Conservation (phyloP, 2,329 filamentous ascomycete genomes). For the Pseudocercospora fuligena region DNA sequence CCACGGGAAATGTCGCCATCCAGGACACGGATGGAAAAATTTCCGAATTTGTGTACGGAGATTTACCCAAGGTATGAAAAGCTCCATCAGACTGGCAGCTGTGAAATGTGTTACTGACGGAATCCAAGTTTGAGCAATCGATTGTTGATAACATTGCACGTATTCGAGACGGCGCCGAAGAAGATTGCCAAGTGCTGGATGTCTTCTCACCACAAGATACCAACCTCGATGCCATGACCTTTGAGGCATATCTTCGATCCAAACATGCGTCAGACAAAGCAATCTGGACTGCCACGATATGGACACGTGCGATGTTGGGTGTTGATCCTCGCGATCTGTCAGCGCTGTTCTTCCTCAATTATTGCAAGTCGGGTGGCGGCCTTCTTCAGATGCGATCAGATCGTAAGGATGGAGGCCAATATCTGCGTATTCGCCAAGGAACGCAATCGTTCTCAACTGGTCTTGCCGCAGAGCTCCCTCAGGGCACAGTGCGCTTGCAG, state of each 20-base stretch:
- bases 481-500: conserved; percentile 12
- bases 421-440: conserved; percentile 56
- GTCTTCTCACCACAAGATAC: conserved; percentile 29
- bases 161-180: conserved; percentile 44
- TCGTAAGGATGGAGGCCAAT: conserved; percentile 57
- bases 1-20: conserved; percentile 50
- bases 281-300: conserved; percentile 48
- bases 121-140: conserved; percentile 31
- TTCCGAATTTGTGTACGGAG: conserved; percentile 38
- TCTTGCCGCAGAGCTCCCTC: conserved; percentile 44
- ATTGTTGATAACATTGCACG: conserved; percentile 34
- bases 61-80: conserved; percentile 36
- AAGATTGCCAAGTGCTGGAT: conserved; percentile 37
- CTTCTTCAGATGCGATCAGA: conserved; percentile 60
- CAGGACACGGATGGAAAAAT: conserved; percentile 45
- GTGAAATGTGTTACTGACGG: too few species aligned
- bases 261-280: conserved; percentile 41
- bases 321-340: conserved; percentile 55
- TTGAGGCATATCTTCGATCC: conserved; percentile 45
- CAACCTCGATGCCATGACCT: conserved; percentile 44
- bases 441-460: conserved; percentile 49
- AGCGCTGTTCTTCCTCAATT: conserved; percentile 61
- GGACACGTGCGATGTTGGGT: conserved; percentile 58
- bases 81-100: too few species aligned
- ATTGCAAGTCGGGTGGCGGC: conserved; percentile 59